Base-by-base conservation (phyloP, 192 early-diverging fungal genomes). In the Dimargaris cristalligena region DNA sequence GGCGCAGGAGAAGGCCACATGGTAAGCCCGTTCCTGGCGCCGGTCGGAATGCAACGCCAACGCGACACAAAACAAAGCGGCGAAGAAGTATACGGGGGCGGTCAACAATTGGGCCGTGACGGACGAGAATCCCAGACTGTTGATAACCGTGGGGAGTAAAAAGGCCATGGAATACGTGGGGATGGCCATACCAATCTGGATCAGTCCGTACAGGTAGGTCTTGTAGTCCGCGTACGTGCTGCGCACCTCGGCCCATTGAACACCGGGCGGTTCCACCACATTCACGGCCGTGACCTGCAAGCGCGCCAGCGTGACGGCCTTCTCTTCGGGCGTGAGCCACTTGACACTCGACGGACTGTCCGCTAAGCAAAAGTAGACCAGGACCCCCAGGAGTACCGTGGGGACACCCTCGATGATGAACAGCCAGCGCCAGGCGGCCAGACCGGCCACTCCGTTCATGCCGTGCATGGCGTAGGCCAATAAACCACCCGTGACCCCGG, bases 141-240 rank as follows among this genome's bases (percentile, higher is more conserved):
- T 72, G 57, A 89, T 75, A 22, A 89, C 85, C 20, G 79, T 80
- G 0, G 86, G 85, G 44, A 89, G 66, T 62, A 85, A 85, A 23
- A 83, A 75, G 45, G 75, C 71, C 35, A 82, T 75, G 52, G 78
- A 79, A 44, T 81, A 83, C 8, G 81, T 63, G 14, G 83, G 79
- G 10, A 77, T 84, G 56, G 75, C 70, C 48, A 76, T 72, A 14
- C 80, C 78, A 54, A 86, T 83, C 57, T 80, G 81, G 26, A 81
- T 76, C 20, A 85, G 44, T 32, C 75, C 71, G 23, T 76, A 71
- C 38, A 81, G 62, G 23, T 78, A 56, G 52, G 67, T 68, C 60
- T 77, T 77, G 71, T 65, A 71, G 65, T 81, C 77, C 34, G 44
- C 65, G 49, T 77, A 57, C 11, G 70, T 70, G 0, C 69, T 67